These are phyloP conservation scores for Penicillium expansum DNA, from an alignment of 2,329 filamentous ascomycete species.

Conservation along the genomic window DNA sequence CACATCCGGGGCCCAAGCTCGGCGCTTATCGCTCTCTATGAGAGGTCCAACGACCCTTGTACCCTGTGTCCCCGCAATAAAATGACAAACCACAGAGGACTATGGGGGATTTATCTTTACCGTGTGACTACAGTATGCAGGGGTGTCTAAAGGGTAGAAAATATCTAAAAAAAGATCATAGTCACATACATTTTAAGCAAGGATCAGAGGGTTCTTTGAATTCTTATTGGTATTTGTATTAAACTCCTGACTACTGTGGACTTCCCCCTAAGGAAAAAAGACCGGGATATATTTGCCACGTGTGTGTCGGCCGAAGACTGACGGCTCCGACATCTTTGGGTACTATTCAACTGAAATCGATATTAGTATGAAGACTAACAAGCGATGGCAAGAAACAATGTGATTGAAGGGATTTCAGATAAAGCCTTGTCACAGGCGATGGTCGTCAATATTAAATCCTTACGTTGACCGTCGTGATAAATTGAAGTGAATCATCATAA, in stretches of 20 bases:
- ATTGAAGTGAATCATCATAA: conserved; percentile 65
- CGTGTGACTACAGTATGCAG: conserved; percentile 1
- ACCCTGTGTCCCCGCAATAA: conserved; percentile 14
- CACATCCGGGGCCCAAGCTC: conserved; percentile 31
- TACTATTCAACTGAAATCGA: conserved; percentile 11
- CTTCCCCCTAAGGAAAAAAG: neutral
- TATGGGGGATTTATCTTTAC: conserved; percentile 4
- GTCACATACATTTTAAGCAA: neutral
- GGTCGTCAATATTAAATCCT: conserved; percentile 72
- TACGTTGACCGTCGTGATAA: conserved; percentile 90
- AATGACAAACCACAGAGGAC: conserved; percentile 12
- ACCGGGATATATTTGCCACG: conserved; percentile 4
- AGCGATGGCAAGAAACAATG: conserved; percentile 13
- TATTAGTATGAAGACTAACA: conserved; percentile 19
- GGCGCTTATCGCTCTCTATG: conserved; percentile 30
- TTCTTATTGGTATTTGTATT: conserved; percentile 1
- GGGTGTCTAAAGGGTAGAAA: neutral
- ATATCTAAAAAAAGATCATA: neutral
- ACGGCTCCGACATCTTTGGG: neutral
- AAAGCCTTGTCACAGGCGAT: conserved; percentile 70
- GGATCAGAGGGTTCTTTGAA: neutral
- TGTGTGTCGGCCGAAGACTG: conserved; percentile 7
- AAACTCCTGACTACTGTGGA: conserved; percentile 20
- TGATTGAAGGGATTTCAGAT: conserved; percentile 30
- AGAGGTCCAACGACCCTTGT: conserved; percentile 16